Evolutionary conservation across 441 rosid species (phyloP), one percentile per base, ranked within the genome.

Genomic region (Gossypium trilobum): DNA sequence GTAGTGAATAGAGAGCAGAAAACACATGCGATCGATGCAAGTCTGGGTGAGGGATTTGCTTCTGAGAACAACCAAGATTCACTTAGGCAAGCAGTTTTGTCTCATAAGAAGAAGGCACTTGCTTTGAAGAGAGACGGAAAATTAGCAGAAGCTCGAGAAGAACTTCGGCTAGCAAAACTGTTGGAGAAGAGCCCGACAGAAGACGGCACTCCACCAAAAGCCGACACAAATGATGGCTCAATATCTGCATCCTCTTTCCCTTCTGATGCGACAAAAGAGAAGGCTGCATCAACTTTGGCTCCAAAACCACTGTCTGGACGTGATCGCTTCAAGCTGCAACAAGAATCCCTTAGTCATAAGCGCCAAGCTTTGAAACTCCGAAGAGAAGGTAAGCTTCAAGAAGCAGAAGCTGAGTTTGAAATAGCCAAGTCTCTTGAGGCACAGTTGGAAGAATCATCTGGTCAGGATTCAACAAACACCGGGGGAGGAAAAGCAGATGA

Each of bases 391-490:
- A 84, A 84, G 54, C 78, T 80, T 76, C 82, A 84, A 78, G 97
- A 94, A 88, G 99, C 99, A 13, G 97, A 94, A 75, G 94, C 93
- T 39, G 97, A 94, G 80, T 81, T 86, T 73, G 97, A 94, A 78
- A 72, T 85, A 46, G 99, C 99, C 77, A 94, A 89, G 90, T 69
- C 87, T 80, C 90, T 94, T 48, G 97, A 94, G 84, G 85, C 89
- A 60, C 95, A 86, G 78, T 75, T 92, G 81, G 99, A 92, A 60
- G 87, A 84, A 63, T 74, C 71, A 5, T 61, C 78, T 29, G 61
- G 84, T 51, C 76, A 80, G 25, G 89, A 84, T 77, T 81, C 86
- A 46, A 5, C 77, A 33, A 76, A 23, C 4, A 71, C 70, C 16
- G 76, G 69, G 55, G 62, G 74, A 48, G 89, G 75, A 74, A 57